phyloP scores from a whole-genome alignment of 1,284 basidiomycete genomes.

The Xanthoconium separans region DNA sequence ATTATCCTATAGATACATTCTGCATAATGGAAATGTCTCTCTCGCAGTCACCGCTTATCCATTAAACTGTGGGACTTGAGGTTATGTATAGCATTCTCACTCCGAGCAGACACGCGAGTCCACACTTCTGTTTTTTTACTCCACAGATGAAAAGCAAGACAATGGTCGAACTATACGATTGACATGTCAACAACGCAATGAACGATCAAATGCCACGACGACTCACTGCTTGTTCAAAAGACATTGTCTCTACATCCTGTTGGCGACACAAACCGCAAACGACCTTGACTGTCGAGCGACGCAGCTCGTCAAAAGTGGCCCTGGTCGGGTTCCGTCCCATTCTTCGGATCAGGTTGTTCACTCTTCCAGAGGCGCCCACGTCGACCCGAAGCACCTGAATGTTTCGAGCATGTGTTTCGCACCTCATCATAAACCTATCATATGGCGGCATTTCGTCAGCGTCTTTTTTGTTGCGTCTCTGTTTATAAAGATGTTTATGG shows the following conservation, averaged over 20 bases:
- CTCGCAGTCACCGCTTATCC: background rate
- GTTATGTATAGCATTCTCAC: background rate
- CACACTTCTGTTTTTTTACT: slow-evolving; percentile 6
- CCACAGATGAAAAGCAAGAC: slow-evolving; percentile 1
- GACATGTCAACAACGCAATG: background rate
- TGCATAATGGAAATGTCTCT: slow-evolving; percentile 18
- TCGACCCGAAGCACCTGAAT: slow-evolving; percentile 9
- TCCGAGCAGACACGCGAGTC: slow-evolving; percentile 2
- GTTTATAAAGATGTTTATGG: slow-evolving; percentile 11
- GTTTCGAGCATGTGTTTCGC: background rate
- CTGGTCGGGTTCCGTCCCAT: slow-evolving; percentile 11
- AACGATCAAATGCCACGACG: background rate
- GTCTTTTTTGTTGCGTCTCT: background rate
- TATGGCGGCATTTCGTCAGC: background rate
- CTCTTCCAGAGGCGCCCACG: slow-evolving; percentile 2
- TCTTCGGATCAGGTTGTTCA: slow-evolving; percentile 13
- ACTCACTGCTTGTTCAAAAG: slow-evolving; percentile 9
- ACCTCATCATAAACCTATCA: background rate
- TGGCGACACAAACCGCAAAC: slow-evolving; percentile 11
- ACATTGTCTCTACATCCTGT: slow-evolving; percentile 1
- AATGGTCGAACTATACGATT: slow-evolving; percentile 10
- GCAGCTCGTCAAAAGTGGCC: background rate
- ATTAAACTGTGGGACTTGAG: no score
- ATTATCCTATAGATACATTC: slow-evolving; percentile 17
- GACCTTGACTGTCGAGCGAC: slow-evolving; percentile 10